Evolutionary conservation across 495 filamentous ascomycete species (phyloP).

Genomic region (Lophiotrema nucula): DNA sequence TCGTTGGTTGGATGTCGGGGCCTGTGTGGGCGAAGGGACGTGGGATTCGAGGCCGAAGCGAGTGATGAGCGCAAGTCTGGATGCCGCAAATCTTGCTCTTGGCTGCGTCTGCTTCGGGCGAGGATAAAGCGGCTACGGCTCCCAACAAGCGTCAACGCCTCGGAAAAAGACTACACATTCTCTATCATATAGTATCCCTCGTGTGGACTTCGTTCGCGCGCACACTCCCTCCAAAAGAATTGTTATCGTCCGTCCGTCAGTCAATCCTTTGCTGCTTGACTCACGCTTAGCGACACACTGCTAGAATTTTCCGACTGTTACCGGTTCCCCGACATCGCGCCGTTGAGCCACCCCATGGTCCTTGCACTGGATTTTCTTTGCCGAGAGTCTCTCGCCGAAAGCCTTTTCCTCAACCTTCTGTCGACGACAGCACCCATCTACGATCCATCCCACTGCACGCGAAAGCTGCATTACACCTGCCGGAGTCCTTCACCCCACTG

Average conservation of each 20-base stretch:
- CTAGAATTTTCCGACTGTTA: not conserved
- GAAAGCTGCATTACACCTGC: not conserved
- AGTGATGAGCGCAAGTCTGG: not conserved
- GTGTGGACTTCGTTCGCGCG: not conserved
- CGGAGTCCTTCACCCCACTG: conserved; percentile 2
- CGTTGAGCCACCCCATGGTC: not conserved
- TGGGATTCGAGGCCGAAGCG: not conserved
- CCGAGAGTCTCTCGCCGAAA: conserved; percentile 5
- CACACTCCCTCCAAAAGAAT: not conserved
- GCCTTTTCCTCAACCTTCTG: conserved; percentile 1
- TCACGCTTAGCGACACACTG: not conserved
- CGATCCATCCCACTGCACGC: not conserved
- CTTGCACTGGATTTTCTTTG: conserved; percentile 4
- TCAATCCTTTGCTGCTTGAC: not conserved
- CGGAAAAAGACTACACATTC: too few relatives aligned
- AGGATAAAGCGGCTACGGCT: not conserved
- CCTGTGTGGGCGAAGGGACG: not conserved
- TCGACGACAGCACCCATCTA: not conserved
- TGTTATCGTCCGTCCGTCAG: not conserved
- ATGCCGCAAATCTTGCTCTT: not conserved
- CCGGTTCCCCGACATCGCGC: not conserved
- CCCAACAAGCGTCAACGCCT: too few relatives aligned
- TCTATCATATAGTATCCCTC: too few relatives aligned
- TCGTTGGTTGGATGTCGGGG: too few relatives aligned
- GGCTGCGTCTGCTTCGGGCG: not conserved